Evolutionary conservation across 352 stramenopile species (phyloP).

Genomic region (Pythium periplocum): DNA sequence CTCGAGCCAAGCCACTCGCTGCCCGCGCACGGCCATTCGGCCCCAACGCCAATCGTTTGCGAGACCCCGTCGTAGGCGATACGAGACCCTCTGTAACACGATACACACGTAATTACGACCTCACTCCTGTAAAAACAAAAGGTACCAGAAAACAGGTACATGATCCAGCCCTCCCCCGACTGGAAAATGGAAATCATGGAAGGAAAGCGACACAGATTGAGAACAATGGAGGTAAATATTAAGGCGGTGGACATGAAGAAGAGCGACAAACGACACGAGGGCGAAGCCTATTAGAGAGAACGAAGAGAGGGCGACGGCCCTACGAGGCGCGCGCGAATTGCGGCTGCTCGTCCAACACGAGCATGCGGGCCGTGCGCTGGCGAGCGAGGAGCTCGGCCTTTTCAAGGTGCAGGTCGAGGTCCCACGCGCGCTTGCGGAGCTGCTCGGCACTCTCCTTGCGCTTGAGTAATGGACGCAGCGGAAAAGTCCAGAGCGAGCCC

Average conservation of each 20-base stretch:
- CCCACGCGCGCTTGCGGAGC: constrained; percentile 41
- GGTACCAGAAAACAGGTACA: too few relatives aligned
- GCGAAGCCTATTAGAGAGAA: constrained; percentile 1
- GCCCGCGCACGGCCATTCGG: constrained; percentile 6
- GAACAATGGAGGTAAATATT: constrained; percentile 2
- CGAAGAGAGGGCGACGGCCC: neutral
- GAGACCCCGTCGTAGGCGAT: constrained; percentile 5
- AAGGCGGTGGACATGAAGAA: neutral
- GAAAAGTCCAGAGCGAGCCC: constrained; percentile 33
- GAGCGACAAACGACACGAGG: neutral
- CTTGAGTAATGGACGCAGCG: constrained; percentile 42
- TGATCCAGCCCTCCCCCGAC: too few relatives aligned
- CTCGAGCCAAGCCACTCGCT: constrained; percentile 7
- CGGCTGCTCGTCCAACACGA: constrained; percentile 1
- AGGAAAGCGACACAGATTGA: neutral
- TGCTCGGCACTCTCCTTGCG: constrained; percentile 43
- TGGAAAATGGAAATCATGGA: too few relatives aligned
- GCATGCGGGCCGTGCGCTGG: constrained; percentile 4
- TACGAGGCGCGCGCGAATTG: constrained; percentile 1
- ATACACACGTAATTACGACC: constrained; percentile 4
- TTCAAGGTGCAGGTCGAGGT: constrained; percentile 27
- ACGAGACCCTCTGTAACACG: constrained; percentile 1
- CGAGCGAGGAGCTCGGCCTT: constrained; percentile 29
- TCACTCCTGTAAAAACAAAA: too few relatives aligned
- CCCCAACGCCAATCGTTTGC: constrained; percentile 25